Conservation (phyloP, 441 rosid species). For the Cnidoscolus chayamansa region DNA sequence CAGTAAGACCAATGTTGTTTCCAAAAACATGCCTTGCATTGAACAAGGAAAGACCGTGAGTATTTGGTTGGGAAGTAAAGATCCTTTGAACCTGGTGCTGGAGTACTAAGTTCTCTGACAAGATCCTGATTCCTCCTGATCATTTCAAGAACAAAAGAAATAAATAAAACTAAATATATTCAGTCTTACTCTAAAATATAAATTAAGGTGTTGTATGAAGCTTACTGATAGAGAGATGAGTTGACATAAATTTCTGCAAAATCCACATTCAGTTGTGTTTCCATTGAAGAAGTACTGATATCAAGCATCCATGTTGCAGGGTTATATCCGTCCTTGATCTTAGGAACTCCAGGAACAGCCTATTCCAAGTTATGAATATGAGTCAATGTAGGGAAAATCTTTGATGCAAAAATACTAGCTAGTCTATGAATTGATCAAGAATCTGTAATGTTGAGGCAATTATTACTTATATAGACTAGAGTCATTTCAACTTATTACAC, state of each 20-base stretch:
- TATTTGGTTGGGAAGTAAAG: slow-evolving; percentile 68
- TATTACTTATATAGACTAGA: background rate
- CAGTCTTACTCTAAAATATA: background rate
- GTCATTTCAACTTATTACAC: background rate
- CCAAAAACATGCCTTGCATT: slow-evolving; percentile 80
- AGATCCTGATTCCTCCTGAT: slow-evolving; percentile 72
- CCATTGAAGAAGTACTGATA: slow-evolving; percentile 54
- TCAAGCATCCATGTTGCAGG: slow-evolving; percentile 64
- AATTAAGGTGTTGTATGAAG: background rate
- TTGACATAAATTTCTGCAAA: slow-evolving; percentile 64
- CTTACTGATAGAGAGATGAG: slow-evolving; percentile 55
- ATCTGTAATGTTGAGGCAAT: background rate
- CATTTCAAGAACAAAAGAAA: slow-evolving; percentile 1
- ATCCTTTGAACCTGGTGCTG: slow-evolving; percentile 59
- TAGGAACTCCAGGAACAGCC: background rate
- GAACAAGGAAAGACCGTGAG: slow-evolving; percentile 60
- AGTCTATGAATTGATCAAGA: background rate
- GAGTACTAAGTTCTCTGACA: slow-evolving; percentile 65
- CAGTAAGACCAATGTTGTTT: slow-evolving; percentile 78
- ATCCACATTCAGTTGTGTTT: slow-evolving; percentile 59
- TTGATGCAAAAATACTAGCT: background rate
- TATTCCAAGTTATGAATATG: background rate
- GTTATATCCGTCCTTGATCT: background rate
- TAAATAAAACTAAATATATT: background rate
- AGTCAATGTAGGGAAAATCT: background rate